These are phyloP conservation scores for Cladosporium sphaerospermum DNA, from an alignment of 2,329 filamentous ascomycete species.

Conservation along the genomic window DNA sequence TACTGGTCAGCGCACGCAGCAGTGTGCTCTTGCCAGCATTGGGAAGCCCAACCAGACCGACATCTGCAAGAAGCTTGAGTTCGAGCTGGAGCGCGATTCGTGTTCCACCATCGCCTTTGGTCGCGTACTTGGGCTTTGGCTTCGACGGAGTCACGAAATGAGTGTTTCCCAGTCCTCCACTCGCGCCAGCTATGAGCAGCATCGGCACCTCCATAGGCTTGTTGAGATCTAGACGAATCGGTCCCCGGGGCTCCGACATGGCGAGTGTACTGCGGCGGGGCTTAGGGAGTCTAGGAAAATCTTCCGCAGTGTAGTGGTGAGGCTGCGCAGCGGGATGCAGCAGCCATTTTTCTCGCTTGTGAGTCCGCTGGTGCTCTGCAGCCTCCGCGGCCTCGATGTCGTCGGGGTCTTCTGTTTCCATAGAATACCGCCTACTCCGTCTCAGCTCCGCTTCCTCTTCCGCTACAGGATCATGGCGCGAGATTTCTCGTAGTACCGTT, in stretches of 20 bases:
- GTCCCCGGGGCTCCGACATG: slow-evolving; percentile 64
- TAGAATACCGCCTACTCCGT: slow-evolving; percentile 17
- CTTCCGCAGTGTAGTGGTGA: slow-evolving; percentile 58
- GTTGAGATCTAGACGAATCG: slow-evolving; percentile 55
- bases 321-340: slow-evolving; percentile 74
- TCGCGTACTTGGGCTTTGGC: slow-evolving; percentile 77
- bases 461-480: slow-evolving; percentile 67
- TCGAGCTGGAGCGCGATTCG: slow-evolving; percentile 78
- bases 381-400: slow-evolving; percentile 16
- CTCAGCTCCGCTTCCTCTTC: slow-evolving; percentile 50
- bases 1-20: slow-evolving; percentile 79
- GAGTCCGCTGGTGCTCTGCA: slow-evolving; percentile 7
- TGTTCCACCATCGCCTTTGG: slow-evolving; percentile 73
- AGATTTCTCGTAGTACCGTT: slow-evolving; percentile 79
- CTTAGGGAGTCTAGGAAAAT: slow-evolving; percentile 52
- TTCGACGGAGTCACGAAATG: slow-evolving; percentile 78
- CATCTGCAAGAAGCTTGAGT: slow-evolving; percentile 88
- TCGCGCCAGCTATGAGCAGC: slow-evolving; percentile 76
- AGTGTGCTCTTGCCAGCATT: slow-evolving; percentile 96
- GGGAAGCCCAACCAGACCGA: slow-evolving; percentile 87
- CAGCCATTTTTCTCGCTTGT: slow-evolving; percentile 67
- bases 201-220: slow-evolving; percentile 76
- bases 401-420: slow-evolving; percentile 23
- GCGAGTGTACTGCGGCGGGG: slow-evolving; percentile 52
- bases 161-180: slow-evolving; percentile 87